A percentile compares a stretch with the other conserved stretches of the same genome.
These are phyloP conservation scores for Cryptococcus jaspeensis DNA, from an alignment of 1,284 basidiomycete species.

Conservation along the genomic window DNA sequence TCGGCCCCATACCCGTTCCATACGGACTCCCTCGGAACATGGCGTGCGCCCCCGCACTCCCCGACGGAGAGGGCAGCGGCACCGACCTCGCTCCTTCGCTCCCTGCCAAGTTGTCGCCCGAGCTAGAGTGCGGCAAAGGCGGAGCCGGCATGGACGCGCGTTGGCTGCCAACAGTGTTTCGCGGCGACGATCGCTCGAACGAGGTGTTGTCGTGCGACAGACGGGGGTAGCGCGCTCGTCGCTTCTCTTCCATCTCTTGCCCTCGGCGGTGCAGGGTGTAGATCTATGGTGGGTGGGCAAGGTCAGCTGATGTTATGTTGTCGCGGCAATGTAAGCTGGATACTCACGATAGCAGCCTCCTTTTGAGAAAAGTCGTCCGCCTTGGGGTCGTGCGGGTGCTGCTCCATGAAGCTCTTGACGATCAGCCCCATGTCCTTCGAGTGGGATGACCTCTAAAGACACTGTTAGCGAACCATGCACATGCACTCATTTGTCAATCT, in stretches of 20 bases:
- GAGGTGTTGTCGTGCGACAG: constrained; percentile 32
- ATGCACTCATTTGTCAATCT: neutral
- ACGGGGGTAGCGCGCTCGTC: constrained; percentile 12
- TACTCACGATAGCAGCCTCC: constrained; percentile 46
- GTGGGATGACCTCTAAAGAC: constrained; percentile 23
- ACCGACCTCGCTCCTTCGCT: constrained; percentile 1
- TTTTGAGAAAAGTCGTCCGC: constrained; percentile 44
- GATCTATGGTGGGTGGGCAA: constrained; percentile 24
- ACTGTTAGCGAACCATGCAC: neutral
- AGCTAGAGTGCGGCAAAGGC: constrained; percentile 5
- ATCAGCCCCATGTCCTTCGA: constrained; percentile 43
- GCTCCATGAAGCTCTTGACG: constrained; percentile 40
- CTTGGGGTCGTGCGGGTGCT: constrained; percentile 33
- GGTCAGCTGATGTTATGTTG: neutral
- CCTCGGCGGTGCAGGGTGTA: constrained; percentile 40
- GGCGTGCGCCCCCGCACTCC: constrained; percentile 1
- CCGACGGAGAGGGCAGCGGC: constrained; percentile 11
- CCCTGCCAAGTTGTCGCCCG: constrained; percentile 1
- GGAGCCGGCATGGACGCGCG: constrained; percentile 11
- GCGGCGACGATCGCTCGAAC: constrained; percentile 25
- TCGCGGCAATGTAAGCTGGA: too few species aligned
- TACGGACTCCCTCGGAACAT: constrained; percentile 10
- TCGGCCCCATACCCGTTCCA: constrained; percentile 9
- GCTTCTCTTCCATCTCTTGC: constrained; percentile 30
- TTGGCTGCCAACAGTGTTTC: neutral